Evolutionary conservation across 2,329 filamentous ascomycete genomes (phyloP).

Genomic region (Aspergillus luchuensis): DNA sequence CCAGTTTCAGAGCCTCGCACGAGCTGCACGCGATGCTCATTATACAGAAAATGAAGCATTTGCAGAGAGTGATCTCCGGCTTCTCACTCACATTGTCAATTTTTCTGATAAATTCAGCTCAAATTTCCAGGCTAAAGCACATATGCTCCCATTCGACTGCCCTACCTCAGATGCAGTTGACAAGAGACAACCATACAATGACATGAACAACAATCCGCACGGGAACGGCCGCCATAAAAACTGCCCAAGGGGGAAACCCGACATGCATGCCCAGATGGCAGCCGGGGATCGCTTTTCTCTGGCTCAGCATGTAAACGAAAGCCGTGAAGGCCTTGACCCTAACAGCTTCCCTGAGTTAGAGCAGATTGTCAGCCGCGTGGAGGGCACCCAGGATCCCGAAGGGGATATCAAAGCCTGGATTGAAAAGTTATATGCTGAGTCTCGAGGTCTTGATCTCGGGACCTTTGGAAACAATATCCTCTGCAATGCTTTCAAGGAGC

Average conservation of each 20-base stretch:
- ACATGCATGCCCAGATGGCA: too few relatives aligned
- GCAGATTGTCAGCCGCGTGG: slow-evolving; percentile 21
- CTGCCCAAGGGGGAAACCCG: too few relatives aligned
- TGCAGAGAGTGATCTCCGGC: background rate
- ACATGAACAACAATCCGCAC: too few relatives aligned
- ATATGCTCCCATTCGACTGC: background rate
- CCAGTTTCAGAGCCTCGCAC: background rate
- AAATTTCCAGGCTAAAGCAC: background rate
- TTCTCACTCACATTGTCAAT: background rate
- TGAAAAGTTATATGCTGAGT: slow-evolving; percentile 43
- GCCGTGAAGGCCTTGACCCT: slow-evolving; percentile 5
- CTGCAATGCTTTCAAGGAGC: slow-evolving; percentile 51
- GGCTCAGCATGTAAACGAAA: background rate
- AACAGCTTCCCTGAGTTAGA: slow-evolving; percentile 16
- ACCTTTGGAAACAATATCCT: slow-evolving; percentile 44
- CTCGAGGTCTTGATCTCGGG: slow-evolving; percentile 58
- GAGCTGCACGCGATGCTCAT: background rate
- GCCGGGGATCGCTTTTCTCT: too few relatives aligned
- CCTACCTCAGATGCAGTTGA: background rate
- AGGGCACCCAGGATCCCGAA: background rate
- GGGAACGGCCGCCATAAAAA: too few relatives aligned
- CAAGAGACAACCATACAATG: background rate
- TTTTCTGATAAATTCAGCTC: background rate
- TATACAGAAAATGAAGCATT: background rate
- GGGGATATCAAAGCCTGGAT: slow-evolving; percentile 51